phyloP scores from a whole-genome alignment of 1,284 basidiomycete genomes.

The Malassezia slooffiae region DNA sequence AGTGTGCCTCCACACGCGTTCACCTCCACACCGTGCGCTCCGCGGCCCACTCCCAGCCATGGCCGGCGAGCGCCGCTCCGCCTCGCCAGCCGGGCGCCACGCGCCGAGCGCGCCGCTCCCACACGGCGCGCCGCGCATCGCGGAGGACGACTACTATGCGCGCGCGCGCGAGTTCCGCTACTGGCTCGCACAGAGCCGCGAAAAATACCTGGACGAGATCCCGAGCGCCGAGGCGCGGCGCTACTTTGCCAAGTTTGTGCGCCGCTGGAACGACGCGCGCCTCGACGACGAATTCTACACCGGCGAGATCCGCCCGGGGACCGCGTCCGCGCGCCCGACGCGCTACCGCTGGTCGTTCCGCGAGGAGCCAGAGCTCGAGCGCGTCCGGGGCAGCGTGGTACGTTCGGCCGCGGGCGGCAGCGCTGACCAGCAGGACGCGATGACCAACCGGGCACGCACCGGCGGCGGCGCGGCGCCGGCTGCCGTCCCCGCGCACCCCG shows the following conservation, averaged over 20 bases:
- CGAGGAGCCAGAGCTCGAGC: no score
- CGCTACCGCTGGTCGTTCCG: background rate
- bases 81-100: no score
- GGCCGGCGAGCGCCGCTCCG: no score
- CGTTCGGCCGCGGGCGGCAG: no score
- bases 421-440: no score
- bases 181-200: conserved; percentile 20
- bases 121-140: conserved; percentile 9
- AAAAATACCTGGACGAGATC: conserved; percentile 27
- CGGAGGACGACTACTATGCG: conserved; percentile 20
- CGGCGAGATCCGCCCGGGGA: no score
- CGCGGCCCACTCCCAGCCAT: no score
- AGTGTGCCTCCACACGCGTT: no score
- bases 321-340: background rate
- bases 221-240: conserved; percentile 18
- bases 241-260: conserved; percentile 24
- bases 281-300: no score
- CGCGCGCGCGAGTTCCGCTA: conserved; percentile 24
- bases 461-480: background rate
- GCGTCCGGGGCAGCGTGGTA: no score
- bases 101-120: background rate
- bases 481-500: background rate
- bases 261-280: conserved; percentile 20
- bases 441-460: background rate
- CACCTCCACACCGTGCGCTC: no score